Evolutionary conservation across 345 rosid species (phyloP).

Genomic region (Murraya koenigii): DNA sequence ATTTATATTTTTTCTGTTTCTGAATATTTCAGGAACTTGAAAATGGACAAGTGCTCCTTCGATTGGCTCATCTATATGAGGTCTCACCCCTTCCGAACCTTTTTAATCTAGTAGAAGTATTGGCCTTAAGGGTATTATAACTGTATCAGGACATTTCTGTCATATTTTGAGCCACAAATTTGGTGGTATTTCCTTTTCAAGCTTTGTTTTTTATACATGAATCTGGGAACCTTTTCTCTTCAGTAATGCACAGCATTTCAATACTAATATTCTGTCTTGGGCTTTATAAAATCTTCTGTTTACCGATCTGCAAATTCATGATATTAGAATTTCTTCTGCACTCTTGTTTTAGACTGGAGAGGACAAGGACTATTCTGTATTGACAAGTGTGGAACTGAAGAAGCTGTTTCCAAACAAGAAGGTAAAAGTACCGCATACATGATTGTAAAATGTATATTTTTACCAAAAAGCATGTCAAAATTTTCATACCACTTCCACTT

Average conservation of each 20-base stretch:
- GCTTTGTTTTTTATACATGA: not conserved
- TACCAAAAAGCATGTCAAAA: not conserved
- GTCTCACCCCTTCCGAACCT: constrained; percentile 35
- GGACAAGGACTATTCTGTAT: constrained; percentile 74
- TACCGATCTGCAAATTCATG: not conserved
- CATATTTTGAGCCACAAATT: not conserved
- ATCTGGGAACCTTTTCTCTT: not conserved
- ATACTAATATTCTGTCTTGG: not conserved
- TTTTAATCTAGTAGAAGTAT: not conserved
- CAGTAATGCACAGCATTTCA: not conserved
- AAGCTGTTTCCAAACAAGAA: constrained; percentile 64
- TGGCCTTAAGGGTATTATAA: not conserved
- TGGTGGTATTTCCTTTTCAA: not conserved
- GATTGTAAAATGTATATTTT: not conserved
- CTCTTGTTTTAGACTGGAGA: constrained; percentile 52
- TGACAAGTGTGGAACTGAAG: constrained; percentile 72
- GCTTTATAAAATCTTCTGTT: not conserved
- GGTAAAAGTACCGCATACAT: constrained; percentile 36
- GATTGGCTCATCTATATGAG: constrained; percentile 92
- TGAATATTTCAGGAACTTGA: constrained; percentile 62
- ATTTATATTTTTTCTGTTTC: constrained; percentile 8
- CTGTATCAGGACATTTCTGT: not conserved
- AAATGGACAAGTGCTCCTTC: constrained; percentile 68
- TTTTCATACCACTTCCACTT: not conserved
- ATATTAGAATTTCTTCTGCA: not conserved